Evolutionary conservation across 78 protist species (phyloP), one percentile per base, ranked within the genome.

Genomic region (Chrysochromulina parva): DNA sequence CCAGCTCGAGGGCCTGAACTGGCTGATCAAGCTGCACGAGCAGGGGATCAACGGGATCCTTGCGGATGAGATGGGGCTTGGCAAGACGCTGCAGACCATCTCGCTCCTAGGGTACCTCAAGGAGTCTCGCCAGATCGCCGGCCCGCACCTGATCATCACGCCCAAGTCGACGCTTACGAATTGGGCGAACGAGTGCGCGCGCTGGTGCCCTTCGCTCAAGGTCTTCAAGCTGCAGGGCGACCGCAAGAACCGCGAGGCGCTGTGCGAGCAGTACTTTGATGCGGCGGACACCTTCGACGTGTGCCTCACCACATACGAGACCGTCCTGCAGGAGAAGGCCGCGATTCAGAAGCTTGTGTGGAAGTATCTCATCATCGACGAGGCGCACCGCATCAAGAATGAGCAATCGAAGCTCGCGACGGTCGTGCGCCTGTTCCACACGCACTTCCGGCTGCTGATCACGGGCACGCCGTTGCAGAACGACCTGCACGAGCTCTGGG

Each of bases 11-110:
- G 99, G 99, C 52, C 93, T 98, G 82, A 93, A 97, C 88, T 98
- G 99, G 99, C 52, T 98, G 28, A 82, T 97, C 85, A 53, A 80
- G 54, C 93, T 97, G 86, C 85, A 96, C 91, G 93, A 94, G 58
- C 85, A 94, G 78, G 98, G 98, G 85, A 94, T 98, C 94, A 98
- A 96, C 88, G 99, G 98, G 26, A 98, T 98, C 81, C 93, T 98
- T 22, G 95, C 95, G 2, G 95, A 94, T 65, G 93, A 94, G 81
- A 94, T 94, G 95, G 95, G 94, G 4, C 82, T 90, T 16, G 95
- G 88, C 9, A 89, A 89, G 80, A 89, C 94, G 19, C 57, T 65
- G 47, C 88, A 59, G 55, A 73, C 80, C 26, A 55, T 88, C 84
- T 50, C 57, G 11, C 54, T 81, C 9, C 60, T 91, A 2, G 58